These are phyloP conservation scores for Umbelopsis vinacea DNA, from an alignment of 192 early-diverging fungal species.

Conservation along the genomic window DNA sequence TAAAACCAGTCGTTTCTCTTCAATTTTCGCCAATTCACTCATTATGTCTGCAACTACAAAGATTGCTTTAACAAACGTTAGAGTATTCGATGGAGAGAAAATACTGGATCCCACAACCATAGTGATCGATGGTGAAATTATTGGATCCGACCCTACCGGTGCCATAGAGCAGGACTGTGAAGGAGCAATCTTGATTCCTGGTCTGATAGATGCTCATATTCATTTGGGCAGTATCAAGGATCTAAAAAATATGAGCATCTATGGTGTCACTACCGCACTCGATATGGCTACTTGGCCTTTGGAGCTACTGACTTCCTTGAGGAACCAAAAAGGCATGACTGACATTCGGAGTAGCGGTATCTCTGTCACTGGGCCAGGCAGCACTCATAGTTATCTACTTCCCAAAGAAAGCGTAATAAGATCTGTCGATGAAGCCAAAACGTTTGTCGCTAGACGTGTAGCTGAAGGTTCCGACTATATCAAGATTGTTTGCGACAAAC, in stretches of 20 bases:
- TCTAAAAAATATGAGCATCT: background rate
- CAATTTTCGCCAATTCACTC: background rate
- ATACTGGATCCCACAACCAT: background rate
- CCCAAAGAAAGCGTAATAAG: conserved; percentile 3
- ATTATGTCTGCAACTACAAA: background rate
- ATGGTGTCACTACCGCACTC: conserved; percentile 9
- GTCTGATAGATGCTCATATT: conserved; percentile 19
- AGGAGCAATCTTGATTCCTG: conserved; percentile 12
- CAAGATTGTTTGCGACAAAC: conserved; percentile 15
- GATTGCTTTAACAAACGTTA: conserved; percentile 8
- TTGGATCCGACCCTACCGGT: conserved; percentile 3
- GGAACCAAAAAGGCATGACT: background rate
- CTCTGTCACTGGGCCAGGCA: background rate
- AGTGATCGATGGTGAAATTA: background rate
- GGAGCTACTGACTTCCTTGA: conserved; percentile 7
- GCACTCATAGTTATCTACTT: background rate
- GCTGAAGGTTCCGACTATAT: conserved; percentile 12
- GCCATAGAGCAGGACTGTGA: background rate
- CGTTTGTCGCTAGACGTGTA: background rate
- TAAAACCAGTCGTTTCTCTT: too few relatives aligned
- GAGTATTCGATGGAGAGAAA: conserved; percentile 15
- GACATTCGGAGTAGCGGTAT: conserved; percentile 2
- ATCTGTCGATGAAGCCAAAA: background rate
- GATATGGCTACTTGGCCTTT: conserved; percentile 14
- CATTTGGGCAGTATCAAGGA: background rate